phyloP scores from a whole-genome alignment of 345 rosid genomes.

The Boechera divaricarpa region DNA sequence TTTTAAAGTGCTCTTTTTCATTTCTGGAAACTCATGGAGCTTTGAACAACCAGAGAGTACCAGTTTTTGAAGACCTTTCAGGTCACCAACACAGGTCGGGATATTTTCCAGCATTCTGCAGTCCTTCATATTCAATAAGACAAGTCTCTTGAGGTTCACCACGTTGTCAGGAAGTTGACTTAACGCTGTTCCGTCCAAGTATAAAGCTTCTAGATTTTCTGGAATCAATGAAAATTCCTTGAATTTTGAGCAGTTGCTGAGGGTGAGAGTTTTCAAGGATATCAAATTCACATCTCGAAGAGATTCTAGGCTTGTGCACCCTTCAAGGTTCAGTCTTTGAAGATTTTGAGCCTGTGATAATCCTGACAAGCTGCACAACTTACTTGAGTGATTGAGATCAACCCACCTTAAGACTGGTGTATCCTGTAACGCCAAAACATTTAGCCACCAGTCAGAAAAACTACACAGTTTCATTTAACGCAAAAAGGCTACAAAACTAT shows the following conservation, averaged over 20 bases:
- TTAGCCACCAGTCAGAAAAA: neutral
- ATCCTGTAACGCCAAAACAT: neutral
- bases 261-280: slow-evolving; percentile 22
- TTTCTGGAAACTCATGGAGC: neutral
- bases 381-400: slow-evolving; percentile 27
- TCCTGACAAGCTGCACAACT: slow-evolving; percentile 29
- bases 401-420: slow-evolving; percentile 23
- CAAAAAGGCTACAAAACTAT: neutral
- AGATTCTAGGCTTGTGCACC: slow-evolving; percentile 25
- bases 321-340: slow-evolving; percentile 27
- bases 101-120: slow-evolving; percentile 17
- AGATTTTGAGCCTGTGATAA: slow-evolving; percentile 36
- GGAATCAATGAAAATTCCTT: slow-evolving; percentile 23
- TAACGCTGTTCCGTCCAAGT: slow-evolving; percentile 28
- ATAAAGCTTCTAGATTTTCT: slow-evolving; percentile 12
- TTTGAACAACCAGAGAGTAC: slow-evolving; percentile 26
- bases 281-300: slow-evolving; percentile 2
- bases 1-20: neutral
- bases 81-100: neutral
- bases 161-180: slow-evolving; percentile 22
- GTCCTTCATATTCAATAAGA: slow-evolving; percentile 2
- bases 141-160: neutral
- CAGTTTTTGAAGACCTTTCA: slow-evolving; percentile 22
- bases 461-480: neutral
- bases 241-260: slow-evolving; percentile 36